These are phyloP conservation scores for Nicotiana sylvestris DNA, from an alignment of 257 asterid genomes.

Conservation along the genomic window DNA sequence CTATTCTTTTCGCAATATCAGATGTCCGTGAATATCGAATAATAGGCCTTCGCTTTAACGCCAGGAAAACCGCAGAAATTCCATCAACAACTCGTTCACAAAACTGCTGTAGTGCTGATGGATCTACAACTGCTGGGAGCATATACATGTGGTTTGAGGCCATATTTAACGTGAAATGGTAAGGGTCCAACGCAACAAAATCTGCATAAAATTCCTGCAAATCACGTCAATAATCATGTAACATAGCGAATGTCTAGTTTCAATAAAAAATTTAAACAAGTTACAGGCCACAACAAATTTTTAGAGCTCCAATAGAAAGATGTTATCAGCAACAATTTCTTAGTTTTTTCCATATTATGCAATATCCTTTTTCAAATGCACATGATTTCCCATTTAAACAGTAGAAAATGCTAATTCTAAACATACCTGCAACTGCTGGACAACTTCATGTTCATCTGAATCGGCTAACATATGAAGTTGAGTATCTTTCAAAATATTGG, in stretches of 20 bases:
- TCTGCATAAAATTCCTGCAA: slow-evolving; percentile 91
- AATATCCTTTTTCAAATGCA: not conserved
- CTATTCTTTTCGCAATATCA: slow-evolving; percentile 79
- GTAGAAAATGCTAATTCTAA: not conserved
- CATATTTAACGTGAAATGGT: slow-evolving; percentile 74
- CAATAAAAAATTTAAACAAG: slow-evolving; percentile 5
- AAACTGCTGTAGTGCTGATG: slow-evolving; percentile 64
- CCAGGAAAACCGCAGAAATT: slow-evolving; percentile 79
- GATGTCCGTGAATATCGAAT: slow-evolving; percentile 89
- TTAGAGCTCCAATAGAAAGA: not conserved
- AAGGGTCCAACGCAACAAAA: slow-evolving; percentile 80
- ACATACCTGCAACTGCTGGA: slow-evolving; percentile 92
- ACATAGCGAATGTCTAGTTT: slow-evolving; percentile 11
- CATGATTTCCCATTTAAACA: not conserved
- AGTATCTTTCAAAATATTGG: slow-evolving; percentile 88
- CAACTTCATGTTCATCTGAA: slow-evolving; percentile 89
- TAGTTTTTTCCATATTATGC: not conserved
- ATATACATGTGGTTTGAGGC: slow-evolving; percentile 75
- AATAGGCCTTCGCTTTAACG: slow-evolving; percentile 80
- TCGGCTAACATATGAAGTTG: slow-evolving; percentile 96
- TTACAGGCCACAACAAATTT: not conserved
- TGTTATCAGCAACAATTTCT: not conserved
- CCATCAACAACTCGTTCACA: slow-evolving; percentile 92
- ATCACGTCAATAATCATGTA: slow-evolving; percentile 25
- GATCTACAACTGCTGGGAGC: slow-evolving; percentile 97